Conservation (phyloP, 2,329 filamentous ascomycete species). For the Talaromyces funiculosus region DNA sequence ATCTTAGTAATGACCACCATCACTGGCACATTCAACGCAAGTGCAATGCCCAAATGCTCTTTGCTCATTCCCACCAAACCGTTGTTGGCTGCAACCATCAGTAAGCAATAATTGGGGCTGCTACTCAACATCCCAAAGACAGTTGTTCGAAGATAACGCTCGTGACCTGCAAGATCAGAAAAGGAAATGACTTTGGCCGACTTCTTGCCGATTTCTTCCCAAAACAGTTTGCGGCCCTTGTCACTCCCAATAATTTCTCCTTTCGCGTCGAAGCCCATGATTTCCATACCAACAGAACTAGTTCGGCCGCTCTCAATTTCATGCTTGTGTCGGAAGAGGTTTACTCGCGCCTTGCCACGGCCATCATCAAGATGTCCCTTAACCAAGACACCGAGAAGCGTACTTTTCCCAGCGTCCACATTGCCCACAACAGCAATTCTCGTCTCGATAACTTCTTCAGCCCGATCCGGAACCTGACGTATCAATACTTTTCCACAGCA, state of each 20-base stretch:
- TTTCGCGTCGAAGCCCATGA: conserved; percentile 89
- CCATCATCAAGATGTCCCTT: conserved; percentile 95
- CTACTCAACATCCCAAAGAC: conserved; percentile 92
- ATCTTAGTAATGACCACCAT: conserved; percentile 99
- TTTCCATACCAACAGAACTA: conserved; percentile 97
- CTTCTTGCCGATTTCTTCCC: conserved; percentile 95
- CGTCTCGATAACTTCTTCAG: conserved; percentile 90
- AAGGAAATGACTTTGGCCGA: conserved; percentile 96
- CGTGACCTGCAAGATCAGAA: conserved; percentile 90
- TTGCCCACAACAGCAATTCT: conserved; percentile 96
- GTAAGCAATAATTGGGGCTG: conserved; percentile 92
- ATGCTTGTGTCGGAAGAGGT: conserved; percentile 95
- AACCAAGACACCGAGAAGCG: conserved; percentile 88
- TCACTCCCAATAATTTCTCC: conserved; percentile 78
- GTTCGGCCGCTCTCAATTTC: conserved; percentile 94
- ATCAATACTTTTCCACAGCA: conserved; percentile 84
- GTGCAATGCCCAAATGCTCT: conserved; percentile 90
- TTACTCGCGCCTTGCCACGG: conserved; percentile 85
- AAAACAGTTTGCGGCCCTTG: conserved; percentile 80
- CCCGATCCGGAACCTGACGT: conserved; percentile 63
- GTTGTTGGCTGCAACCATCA: conserved; percentile 99
- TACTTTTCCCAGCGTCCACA: conserved; percentile 95
- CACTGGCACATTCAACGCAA: conserved; percentile 91
- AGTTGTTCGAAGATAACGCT: conserved; percentile 89
- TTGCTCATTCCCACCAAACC: conserved; percentile 97